These are phyloP conservation scores for Protoeuglena noctilucae DNA, from an alignment of 139 green algal genomes.

Conservation along the genomic window DNA sequence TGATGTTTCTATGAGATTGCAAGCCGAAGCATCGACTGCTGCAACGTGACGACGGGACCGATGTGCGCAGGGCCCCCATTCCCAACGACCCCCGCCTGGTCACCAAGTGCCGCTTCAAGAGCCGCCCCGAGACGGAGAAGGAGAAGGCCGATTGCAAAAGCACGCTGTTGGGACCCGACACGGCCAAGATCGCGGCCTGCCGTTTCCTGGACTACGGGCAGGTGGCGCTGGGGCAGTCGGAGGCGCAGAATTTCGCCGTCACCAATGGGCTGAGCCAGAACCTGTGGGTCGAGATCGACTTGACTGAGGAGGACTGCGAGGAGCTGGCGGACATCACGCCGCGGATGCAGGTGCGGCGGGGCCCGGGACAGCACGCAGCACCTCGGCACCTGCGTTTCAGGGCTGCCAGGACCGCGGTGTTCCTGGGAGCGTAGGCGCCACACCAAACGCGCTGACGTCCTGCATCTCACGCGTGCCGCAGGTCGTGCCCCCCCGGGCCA, in stretches of 20 bases:
- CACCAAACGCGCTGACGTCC: too few species aligned
- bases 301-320: not conserved
- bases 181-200: not conserved
- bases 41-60: too few species aligned
- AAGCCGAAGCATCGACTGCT: too few species aligned
- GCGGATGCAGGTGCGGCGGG: too few species aligned
- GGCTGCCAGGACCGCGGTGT: too few species aligned
- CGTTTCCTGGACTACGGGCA: not conserved
- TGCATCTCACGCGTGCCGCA: too few species aligned
- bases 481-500: not conserved
- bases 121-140: not conserved
- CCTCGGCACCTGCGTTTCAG: too few species aligned
- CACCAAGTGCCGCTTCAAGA: not conserved
- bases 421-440: too few species aligned
- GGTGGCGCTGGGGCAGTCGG: not conserved
- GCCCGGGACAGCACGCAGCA: too few species aligned
- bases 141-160: not conserved
- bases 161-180: not conserved
- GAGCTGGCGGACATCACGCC: not conserved
- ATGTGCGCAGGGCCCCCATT: not conserved
- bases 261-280: not conserved
- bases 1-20: too few species aligned
- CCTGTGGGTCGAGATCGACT: not conserved
- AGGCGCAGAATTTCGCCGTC: not conserved
- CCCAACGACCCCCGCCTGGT: not conserved